Percentiles rank a stretch among this genome's conserved stretches.
These are phyloP conservation scores for Lactarius indigo DNA, from an alignment of 768 basidiomycete species.

Conservation along the genomic window DNA sequence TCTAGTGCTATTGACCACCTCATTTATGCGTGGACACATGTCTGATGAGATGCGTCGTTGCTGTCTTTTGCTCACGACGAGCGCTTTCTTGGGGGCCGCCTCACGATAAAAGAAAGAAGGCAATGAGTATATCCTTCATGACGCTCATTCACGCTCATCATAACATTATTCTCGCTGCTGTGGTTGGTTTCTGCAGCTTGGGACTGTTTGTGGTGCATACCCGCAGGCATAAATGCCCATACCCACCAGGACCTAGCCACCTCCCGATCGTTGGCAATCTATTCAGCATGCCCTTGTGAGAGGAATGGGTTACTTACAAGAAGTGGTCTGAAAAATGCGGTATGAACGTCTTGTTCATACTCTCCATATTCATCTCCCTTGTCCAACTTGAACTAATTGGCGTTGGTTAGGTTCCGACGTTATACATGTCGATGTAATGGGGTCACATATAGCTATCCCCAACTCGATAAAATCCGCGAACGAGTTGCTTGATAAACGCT, in stretches of 20 bases:
- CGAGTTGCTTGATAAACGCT: conserved; percentile 16
- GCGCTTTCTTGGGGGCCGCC: background rate
- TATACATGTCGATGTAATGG: background rate
- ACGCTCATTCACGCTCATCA: background rate
- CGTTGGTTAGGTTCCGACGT: conserved; percentile 1
- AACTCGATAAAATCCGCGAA: conserved; percentile 4
- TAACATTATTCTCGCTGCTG: background rate
- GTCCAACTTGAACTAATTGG: too few species aligned
- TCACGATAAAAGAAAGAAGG: background rate
- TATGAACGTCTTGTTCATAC: background rate
- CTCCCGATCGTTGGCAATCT: conserved; percentile 28
- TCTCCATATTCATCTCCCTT: background rate
- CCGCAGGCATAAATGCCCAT: background rate
- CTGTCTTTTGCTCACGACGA: background rate
- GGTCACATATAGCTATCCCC: too few species aligned
- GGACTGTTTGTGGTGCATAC: background rate
- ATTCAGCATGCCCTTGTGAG: conserved; percentile 23
- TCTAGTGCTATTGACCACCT: background rate
- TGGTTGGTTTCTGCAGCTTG: background rate
- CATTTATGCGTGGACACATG: background rate
- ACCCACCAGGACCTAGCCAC: conserved; percentile 28
- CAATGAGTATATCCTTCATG: background rate
- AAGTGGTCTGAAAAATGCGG: conserved; percentile 27
- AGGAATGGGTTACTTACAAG: conserved; percentile 19
- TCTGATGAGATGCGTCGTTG: background rate